These are phyloP conservation scores for Plasmodium fragile DNA, from an alignment of 169 alveolate genomes.

Conservation along the genomic window DNA sequence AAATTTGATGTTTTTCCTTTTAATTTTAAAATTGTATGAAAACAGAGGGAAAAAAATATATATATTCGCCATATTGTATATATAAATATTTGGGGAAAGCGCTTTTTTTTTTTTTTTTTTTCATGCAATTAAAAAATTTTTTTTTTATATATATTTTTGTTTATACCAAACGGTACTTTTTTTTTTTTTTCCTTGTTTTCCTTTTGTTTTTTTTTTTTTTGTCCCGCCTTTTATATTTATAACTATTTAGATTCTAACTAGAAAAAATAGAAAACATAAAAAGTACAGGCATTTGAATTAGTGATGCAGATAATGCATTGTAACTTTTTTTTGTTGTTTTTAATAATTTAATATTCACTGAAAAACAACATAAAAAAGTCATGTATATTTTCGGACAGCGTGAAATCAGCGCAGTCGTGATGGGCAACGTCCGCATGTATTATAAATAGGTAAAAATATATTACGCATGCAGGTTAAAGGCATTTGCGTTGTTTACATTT, in stretches of 20 bases:
- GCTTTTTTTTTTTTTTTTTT: constrained; percentile 1
- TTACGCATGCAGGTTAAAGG: background rate
- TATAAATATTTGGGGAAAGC: background rate
- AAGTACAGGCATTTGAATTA: background rate
- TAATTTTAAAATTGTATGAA: background rate
- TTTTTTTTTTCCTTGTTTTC: background rate
- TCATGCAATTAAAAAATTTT: background rate
- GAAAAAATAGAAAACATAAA: background rate
- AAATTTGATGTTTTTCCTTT: background rate
- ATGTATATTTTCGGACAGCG: background rate
- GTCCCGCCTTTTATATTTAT: background rate
- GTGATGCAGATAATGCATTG: background rate
- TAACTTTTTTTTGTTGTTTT: background rate
- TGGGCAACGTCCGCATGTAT: background rate
- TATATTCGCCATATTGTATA: background rate
- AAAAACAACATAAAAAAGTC: background rate
- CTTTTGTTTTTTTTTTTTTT: background rate
- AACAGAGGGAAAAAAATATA: background rate
- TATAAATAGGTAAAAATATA: background rate
- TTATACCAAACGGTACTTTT: constrained; percentile 3
- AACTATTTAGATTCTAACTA: background rate
- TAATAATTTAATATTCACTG: background rate
- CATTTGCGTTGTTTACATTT: background rate
- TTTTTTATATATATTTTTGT: background rate
- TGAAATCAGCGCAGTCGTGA: background rate